A percentile compares a stretch with the other conserved stretches of the same genome.
These are phyloP conservation scores for Sophora flavescens DNA, from an alignment of 306 rosid genomes.

Conservation along the genomic window DNA sequence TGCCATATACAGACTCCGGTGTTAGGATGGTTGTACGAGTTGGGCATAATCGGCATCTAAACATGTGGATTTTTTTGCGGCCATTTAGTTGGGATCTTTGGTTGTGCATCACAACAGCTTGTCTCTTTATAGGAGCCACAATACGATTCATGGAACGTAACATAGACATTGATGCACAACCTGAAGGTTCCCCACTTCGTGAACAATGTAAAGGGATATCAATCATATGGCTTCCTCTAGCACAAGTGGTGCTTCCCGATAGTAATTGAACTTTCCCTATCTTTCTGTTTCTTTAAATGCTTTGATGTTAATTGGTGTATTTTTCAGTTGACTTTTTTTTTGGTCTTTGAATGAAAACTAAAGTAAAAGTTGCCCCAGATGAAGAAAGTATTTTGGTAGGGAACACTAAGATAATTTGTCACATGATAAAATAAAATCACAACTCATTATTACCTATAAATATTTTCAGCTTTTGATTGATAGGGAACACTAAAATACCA, in stretches of 20 bases:
- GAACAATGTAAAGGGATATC: background rate
- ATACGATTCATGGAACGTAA: conserved; percentile 35
- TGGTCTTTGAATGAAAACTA: too few relatives aligned
- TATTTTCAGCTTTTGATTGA: too few relatives aligned
- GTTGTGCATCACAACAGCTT: background rate
- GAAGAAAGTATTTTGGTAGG: too few relatives aligned
- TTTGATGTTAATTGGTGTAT: too few relatives aligned
- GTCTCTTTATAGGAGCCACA: conserved; percentile 1
- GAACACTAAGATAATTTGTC: too few relatives aligned
- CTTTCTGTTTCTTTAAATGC: too few relatives aligned
- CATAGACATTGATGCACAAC: background rate
- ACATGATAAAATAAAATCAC: too few relatives aligned
- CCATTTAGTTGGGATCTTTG: conserved; percentile 46
- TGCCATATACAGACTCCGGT: conserved; percentile 23
- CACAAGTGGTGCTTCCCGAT: conserved; percentile 33
- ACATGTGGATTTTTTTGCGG: conserved; percentile 37
- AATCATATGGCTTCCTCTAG: conserved; percentile 6
- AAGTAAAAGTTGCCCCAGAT: too few relatives aligned
- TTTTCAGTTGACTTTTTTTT: too few relatives aligned
- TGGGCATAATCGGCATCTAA: background rate
- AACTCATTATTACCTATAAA: too few relatives aligned
- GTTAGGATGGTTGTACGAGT: conserved; percentile 28
- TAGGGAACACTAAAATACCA: too few relatives aligned
- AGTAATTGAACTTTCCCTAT: background rate
- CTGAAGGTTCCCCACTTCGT: background rate